Evolutionary conservation across 2,329 filamentous ascomycete genomes (phyloP).

Genomic region (Lachnellula occidentalis): DNA sequence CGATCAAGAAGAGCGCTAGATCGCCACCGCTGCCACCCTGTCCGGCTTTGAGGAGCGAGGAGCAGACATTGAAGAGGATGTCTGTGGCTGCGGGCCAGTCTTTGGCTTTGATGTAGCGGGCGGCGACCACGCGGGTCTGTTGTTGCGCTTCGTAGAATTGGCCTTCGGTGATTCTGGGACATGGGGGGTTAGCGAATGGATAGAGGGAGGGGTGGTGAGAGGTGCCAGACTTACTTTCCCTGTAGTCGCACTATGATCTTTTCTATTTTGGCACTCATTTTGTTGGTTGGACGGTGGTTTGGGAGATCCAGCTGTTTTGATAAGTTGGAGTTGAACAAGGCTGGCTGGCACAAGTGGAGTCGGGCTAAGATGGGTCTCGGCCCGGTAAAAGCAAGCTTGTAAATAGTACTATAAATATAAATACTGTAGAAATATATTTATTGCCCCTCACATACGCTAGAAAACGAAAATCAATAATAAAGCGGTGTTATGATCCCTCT

Average conservation of each 20-base stretch:
- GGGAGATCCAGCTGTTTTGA: background rate
- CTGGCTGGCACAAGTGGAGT: background rate
- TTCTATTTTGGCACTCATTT: conserved; percentile 53
- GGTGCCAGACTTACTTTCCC: conserved; percentile 52
- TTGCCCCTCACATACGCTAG: too few species aligned
- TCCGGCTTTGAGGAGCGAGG: conserved; percentile 82
- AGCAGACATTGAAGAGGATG: conserved; percentile 77
- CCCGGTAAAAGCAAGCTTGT: too few species aligned
- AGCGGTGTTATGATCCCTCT: too few species aligned
- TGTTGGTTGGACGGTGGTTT: conserved; percentile 7
- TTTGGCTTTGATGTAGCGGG: conserved; percentile 82
- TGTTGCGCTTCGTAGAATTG: conserved; percentile 98
- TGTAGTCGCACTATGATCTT: conserved; percentile 73
- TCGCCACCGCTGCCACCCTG: conserved; percentile 92
- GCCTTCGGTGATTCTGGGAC: conserved; percentile 71
- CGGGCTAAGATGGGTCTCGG: too few species aligned
- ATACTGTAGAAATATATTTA: too few species aligned
- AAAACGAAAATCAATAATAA: too few species aligned
- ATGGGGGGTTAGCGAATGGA: background rate
- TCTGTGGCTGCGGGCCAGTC: conserved; percentile 85
- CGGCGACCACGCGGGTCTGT: conserved; percentile 91
- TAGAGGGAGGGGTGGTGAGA: background rate
- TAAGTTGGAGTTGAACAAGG: background rate
- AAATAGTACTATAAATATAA: too few species aligned
- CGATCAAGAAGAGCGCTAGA: conserved; percentile 77